Evolutionary conservation across 1,284 basidiomycete genomes (phyloP).

Genomic region (Phlebopus sp.): DNA sequence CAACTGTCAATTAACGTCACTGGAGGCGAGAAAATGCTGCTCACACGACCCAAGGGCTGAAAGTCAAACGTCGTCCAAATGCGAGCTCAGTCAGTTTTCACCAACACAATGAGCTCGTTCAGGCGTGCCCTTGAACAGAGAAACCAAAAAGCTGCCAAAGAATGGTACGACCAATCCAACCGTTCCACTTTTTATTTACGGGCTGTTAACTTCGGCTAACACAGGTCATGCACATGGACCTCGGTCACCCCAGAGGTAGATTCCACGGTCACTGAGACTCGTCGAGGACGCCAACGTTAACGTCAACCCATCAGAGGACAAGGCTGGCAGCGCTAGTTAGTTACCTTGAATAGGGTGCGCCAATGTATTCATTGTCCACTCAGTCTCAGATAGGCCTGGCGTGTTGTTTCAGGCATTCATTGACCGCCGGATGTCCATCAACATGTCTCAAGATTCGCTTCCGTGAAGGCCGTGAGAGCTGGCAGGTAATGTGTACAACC

Average conservation of each 20-base stretch:
- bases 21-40: neutral
- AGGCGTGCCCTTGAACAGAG: neutral
- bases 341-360: too few species aligned
- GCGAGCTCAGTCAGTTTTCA: neutral
- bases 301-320: too few species aligned
- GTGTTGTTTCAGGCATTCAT: too few species aligned
- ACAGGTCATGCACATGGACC: constrained; percentile 12
- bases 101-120: neutral
- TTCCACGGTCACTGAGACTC: too few species aligned
- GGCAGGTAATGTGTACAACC: neutral
- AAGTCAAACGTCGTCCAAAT: neutral
- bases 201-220: constrained; percentile 17
- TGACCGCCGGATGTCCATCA: too few species aligned
- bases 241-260: constrained; percentile 17
- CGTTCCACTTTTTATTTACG: constrained; percentile 27
- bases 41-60: neutral
- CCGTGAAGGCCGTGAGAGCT: too few species aligned
- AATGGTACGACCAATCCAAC: constrained; percentile 7
- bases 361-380: too few species aligned
- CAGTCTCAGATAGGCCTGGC: too few species aligned
- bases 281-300: too few species aligned
- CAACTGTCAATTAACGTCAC: neutral
- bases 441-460: too few species aligned
- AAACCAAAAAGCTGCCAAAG: neutral
- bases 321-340: too few species aligned